These are phyloP conservation scores for Ambrosiella cleistominuta DNA, from an alignment of 2,329 filamentous ascomycete species.

Conservation along the genomic window DNA sequence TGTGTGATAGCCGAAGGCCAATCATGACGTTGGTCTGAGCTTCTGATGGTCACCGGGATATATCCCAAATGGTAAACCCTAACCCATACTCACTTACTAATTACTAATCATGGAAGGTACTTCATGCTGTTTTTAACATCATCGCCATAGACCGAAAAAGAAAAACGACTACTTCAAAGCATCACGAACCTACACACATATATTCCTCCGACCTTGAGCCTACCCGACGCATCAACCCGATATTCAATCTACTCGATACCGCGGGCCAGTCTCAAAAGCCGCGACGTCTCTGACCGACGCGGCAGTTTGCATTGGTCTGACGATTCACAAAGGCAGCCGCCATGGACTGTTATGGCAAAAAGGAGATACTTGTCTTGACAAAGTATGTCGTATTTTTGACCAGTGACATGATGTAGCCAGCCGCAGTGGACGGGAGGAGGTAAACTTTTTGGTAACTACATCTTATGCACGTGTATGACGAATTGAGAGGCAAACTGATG, in stretches of 20 bases:
- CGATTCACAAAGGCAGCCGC: background rate
- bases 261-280: conserved; percentile 10
- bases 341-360: background rate
- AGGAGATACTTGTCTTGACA: background rate
- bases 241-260: conserved; percentile 13
- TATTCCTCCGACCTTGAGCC: background rate
- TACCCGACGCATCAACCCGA: conserved; percentile 2
- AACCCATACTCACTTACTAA: background rate
- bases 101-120: background rate
- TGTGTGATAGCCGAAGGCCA: no score
- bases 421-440: background rate
- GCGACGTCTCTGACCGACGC: conserved; percentile 4
- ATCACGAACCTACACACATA: background rate
- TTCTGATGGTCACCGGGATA: no score
- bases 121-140: background rate
- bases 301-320: background rate
- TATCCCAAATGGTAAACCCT: no score
- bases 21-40: no score
- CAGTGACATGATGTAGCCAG: background rate
- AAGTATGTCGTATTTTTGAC: background rate
- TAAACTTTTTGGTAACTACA: no score
- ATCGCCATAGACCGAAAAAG: no score
- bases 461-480: no score
- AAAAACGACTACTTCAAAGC: no score
- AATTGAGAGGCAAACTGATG: no score